Base-by-base conservation (phyloP, 176 grass and related monocot genomes). In the Musa schizocarpa region DNA sequence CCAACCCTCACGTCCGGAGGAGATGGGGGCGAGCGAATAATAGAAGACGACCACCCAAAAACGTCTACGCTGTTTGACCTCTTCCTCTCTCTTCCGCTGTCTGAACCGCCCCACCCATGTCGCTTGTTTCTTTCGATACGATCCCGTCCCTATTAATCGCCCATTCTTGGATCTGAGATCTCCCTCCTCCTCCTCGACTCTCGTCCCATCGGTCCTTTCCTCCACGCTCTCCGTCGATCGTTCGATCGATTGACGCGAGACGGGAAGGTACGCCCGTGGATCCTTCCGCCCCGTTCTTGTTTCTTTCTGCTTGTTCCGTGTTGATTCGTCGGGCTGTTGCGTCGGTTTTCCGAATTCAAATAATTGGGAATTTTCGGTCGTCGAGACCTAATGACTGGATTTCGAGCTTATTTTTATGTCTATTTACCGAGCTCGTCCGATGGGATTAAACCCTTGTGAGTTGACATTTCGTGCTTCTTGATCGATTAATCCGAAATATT, bases 161-260 rank as follows among this genome's bases (percentile, higher is more conserved):
- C 43, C 29, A 9, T 2, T 16, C 16, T 17, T 50, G 13, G 43
- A n/a, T 50, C 29, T 4, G 12, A 19, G 43, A 13, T 63, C 20
- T 7, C 9, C 16, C 48, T 65, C 19, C 16, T 25, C 48, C 22
- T 17, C 10, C 52, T 10, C 16, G 10, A n/a, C 22, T 17, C 10
- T 6, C 58, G 16, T 24, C 13, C 22, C 75, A 52, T 77, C 59
- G 49, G 22, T 65, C 48, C 74, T 65, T 76, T 76, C 48, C 64
- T 76, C 58, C 54, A 52, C 43, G 74, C 49, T 65, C 61, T 53
- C 43, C 16, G 26, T 77, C 21, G 61, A 58, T 65, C 34, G 49
- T 64, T 65, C 20, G 59, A 50, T 51, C 19, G 75, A 77, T 76
- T 14, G 59, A 66, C 63, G 61, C 56, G 56, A 77, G 20, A 26